Evolutionary conservation across 805 yeast species (phyloP).

Genomic region (Wickerhamomyces ciferrii): DNA sequence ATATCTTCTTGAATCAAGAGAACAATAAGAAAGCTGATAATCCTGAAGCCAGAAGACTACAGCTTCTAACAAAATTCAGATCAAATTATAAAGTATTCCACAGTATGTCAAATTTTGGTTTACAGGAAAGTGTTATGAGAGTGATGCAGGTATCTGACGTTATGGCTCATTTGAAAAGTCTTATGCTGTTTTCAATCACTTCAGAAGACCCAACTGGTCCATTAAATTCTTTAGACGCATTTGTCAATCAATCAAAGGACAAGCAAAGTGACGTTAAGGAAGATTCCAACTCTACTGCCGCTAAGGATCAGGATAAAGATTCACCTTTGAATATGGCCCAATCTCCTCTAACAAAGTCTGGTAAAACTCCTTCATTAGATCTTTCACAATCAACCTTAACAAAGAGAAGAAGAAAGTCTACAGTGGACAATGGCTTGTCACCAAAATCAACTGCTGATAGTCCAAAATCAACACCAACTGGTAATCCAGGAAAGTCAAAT

Average conservation of each 20-base stretch:
- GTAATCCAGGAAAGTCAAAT: neutral
- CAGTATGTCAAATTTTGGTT: slow-evolving; percentile 51
- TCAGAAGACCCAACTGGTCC: slow-evolving; percentile 45
- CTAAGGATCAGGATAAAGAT: neutral
- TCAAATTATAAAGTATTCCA: slow-evolving; percentile 40
- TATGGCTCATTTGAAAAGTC: slow-evolving; percentile 63
- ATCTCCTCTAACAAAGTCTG: slow-evolving; percentile 6
- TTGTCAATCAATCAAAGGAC: slow-evolving; percentile 18
- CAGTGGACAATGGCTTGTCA: slow-evolving; percentile 14
- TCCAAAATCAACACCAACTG: neutral
- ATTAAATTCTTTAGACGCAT: slow-evolving; percentile 44
- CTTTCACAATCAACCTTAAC: slow-evolving; percentile 28
- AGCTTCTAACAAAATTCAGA: slow-evolving; percentile 24
- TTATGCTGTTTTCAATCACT: slow-evolving; percentile 54
- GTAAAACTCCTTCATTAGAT: slow-evolving; percentile 21
- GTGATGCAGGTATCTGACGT: slow-evolving; percentile 73
- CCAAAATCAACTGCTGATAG: slow-evolving; percentile 14
- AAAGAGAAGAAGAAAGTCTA: slow-evolving; percentile 27
- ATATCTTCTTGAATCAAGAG: slow-evolving; percentile 8
- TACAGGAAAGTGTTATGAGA: slow-evolving; percentile 62
- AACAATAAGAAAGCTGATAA: neutral
- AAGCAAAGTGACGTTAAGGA: neutral
- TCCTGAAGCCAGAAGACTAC: slow-evolving; percentile 8
- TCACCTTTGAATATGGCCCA: slow-evolving; percentile 3
- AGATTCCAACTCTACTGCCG: neutral